Evolutionary conservation across 768 basidiomycete genomes (phyloP).

Genomic region (Terana coerulea): DNA sequence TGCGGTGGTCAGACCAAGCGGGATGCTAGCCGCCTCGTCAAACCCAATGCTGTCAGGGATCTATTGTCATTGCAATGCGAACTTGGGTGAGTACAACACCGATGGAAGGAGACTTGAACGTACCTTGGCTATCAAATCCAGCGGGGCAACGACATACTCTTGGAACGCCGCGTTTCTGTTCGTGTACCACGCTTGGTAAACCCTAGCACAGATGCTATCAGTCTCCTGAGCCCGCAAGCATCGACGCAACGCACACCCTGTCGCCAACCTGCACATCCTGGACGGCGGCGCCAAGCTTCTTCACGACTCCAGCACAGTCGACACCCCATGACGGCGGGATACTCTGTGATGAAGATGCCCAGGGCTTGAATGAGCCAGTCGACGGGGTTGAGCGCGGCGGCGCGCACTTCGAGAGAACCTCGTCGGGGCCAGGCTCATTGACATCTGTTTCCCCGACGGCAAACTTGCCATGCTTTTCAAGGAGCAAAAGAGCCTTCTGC

Average conservation of each 20-base stretch:
- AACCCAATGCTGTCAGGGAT: conserved; percentile 27
- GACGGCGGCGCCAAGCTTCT: conserved; percentile 36
- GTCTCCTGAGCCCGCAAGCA: conserved; percentile 3
- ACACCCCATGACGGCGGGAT: too few species aligned
- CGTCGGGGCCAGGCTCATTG: conserved; percentile 18
- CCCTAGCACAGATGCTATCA: conserved; percentile 8
- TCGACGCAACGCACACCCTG: conserved; percentile 32
- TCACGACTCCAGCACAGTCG: conserved; percentile 33
- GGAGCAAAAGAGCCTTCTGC: conserved; percentile 19
- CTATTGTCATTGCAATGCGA: neutral
- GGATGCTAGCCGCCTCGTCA: conserved; percentile 29
- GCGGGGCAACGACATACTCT: conserved; percentile 24
- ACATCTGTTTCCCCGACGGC: conserved; percentile 1
- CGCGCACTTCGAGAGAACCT: conserved; percentile 24
- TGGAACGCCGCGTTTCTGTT: conserved; percentile 21
- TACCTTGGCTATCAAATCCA: conserved; percentile 24
- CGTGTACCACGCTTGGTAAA: conserved; percentile 20
- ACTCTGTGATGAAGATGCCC: neutral
- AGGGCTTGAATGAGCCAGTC: conserved; percentile 33
- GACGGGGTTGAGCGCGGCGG: conserved; percentile 29
- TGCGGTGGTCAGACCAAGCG: conserved; percentile 26
- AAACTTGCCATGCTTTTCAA: conserved; percentile 1
- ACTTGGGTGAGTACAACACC: neutral
- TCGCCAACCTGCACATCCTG: conserved; percentile 35
- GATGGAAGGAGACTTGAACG: neutral